Percentiles rank a stretch among this genome's conserved stretches.
These are phyloP conservation scores for Mortierella antarctica DNA, from an alignment of 192 early-diverging fungal genomes.

Conservation along the genomic window DNA sequence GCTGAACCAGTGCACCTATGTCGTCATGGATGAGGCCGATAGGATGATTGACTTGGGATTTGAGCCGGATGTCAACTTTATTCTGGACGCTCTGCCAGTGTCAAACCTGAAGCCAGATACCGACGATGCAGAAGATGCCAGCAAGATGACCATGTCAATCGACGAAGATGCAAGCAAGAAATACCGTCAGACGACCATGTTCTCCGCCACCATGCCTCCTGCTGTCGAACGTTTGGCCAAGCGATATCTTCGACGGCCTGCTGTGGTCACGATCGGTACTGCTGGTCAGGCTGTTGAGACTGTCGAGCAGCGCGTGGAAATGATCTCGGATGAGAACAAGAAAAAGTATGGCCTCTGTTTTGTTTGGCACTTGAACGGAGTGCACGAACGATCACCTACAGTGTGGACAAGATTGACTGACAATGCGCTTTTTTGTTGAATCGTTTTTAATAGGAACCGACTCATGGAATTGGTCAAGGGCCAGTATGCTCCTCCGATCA, in stretches of 20 bases:
- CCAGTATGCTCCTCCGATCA: constrained; percentile 85
- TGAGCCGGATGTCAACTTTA: constrained; percentile 94
- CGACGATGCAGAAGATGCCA: constrained; percentile 73
- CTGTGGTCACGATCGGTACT: constrained; percentile 94
- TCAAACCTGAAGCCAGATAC: constrained; percentile 90
- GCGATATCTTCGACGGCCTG: constrained; percentile 90
- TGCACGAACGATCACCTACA: background rate
- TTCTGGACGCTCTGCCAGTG: constrained; percentile 93
- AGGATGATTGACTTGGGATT: constrained; percentile 97
- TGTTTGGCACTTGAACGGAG: background rate
- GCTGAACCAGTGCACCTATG: constrained; percentile 93
- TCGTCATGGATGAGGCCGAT: constrained; percentile 99
- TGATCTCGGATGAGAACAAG: constrained; percentile 85
- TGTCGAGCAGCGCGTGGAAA: constrained; percentile 96
- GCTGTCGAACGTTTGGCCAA: constrained; percentile 95
- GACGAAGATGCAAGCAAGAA: constrained; percentile 49
- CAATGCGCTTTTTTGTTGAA: background rate
- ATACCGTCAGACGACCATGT: constrained; percentile 98
- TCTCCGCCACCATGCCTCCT: constrained; percentile 98
- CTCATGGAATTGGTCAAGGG: constrained; percentile 81
- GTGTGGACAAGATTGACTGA: background rate
- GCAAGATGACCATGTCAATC: constrained; percentile 53
- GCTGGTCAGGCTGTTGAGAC: constrained; percentile 97
- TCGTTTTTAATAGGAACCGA: constrained; percentile 63
- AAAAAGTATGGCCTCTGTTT: constrained; percentile 70